These are phyloP conservation scores for Ophiostoma perfectum DNA, from an alignment of 2,329 filamentous ascomycete genomes.

Conservation along the genomic window DNA sequence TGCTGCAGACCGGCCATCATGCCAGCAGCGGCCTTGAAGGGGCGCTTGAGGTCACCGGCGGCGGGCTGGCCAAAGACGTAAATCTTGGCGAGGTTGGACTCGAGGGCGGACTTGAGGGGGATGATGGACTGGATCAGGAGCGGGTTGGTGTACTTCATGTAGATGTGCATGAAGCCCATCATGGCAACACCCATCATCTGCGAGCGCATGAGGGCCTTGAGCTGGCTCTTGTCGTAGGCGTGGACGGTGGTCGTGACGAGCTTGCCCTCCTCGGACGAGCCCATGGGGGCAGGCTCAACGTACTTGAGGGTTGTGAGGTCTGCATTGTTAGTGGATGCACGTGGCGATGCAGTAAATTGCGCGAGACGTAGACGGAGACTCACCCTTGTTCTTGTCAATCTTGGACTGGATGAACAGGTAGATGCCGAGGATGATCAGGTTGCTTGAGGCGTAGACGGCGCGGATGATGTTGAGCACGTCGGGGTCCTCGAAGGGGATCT, in stretches of 20 bases:
- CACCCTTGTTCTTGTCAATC: conserved; percentile 97
- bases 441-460: conserved; percentile 52
- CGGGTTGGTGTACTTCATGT: conserved; percentile 99
- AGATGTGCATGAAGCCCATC: conserved; percentile 98
- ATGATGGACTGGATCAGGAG: conserved; percentile 98
- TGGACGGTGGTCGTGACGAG: conserved; percentile 94
- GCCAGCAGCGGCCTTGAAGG: conserved; percentile 82
- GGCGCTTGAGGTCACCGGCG: conserved; percentile 83
- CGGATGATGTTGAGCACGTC: conserved; percentile 53
- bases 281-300: conserved; percentile 91
- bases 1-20: conserved; percentile 75
- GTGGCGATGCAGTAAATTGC: neutral
- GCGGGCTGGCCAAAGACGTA: conserved; percentile 84
- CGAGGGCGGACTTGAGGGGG: conserved; percentile 89
- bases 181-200: conserved; percentile 96
- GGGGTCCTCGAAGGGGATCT: conserved; percentile 86
- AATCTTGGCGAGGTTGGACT: conserved; percentile 95
- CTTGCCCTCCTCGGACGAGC: conserved; percentile 88
- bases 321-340: neutral
- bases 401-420: conserved; percentile 79
- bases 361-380: neutral
- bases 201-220: conserved; percentile 77
- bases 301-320: conserved; percentile 98
- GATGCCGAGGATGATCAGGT: conserved; percentile 76
- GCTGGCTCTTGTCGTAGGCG: conserved; percentile 85